phyloP scores from a whole-genome alignment of 2,329 filamentous ascomycete genomes.

The Arthroderma sp. region DNA sequence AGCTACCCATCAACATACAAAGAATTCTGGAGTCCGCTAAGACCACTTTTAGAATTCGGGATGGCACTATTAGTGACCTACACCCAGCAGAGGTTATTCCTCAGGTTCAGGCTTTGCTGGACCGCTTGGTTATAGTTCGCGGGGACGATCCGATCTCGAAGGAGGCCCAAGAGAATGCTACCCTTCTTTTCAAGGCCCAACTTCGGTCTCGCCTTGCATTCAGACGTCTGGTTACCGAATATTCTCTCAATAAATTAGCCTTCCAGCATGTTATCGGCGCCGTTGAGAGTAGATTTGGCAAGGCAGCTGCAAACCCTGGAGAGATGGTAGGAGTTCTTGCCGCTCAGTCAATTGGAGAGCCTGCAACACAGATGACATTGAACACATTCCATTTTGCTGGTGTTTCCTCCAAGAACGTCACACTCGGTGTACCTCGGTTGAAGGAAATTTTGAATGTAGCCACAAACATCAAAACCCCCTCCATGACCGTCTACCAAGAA shows the following conservation, averaged over 20 bases:
- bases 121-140: conserved; percentile 71
- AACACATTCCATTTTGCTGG: conserved; percentile 99
- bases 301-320: conserved; percentile 74
- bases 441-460: conserved; percentile 99
- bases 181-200: conserved; percentile 82
- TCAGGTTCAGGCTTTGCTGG: conserved; percentile 59
- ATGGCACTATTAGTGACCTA: conserved; percentile 73
- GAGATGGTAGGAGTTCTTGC: conserved; percentile 98
- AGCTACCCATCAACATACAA: conserved; percentile 80
- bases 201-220: conserved; percentile 80
- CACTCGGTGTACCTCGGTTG: conserved; percentile 92
- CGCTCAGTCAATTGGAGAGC: conserved; percentile 96
- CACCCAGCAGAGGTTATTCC: conserved; percentile 79
- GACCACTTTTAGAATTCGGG: conserved; percentile 80
- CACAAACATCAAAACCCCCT: conserved; percentile 95
- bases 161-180: conserved; percentile 81
- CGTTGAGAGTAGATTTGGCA: conserved; percentile 75
- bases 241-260: conserved; percentile 77
- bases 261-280: conserved; percentile 89
- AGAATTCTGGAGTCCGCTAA: conserved; percentile 86
- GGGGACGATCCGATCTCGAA: conserved; percentile 67
- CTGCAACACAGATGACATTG: conserved; percentile 96
- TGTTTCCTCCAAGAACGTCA: conserved; percentile 99
- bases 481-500: conserved; percentile 82
- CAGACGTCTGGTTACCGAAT: conserved; percentile 77